These are phyloP conservation scores for Aciculosporium take DNA, from an alignment of 2,329 filamentous ascomycete species.

Conservation along the genomic window DNA sequence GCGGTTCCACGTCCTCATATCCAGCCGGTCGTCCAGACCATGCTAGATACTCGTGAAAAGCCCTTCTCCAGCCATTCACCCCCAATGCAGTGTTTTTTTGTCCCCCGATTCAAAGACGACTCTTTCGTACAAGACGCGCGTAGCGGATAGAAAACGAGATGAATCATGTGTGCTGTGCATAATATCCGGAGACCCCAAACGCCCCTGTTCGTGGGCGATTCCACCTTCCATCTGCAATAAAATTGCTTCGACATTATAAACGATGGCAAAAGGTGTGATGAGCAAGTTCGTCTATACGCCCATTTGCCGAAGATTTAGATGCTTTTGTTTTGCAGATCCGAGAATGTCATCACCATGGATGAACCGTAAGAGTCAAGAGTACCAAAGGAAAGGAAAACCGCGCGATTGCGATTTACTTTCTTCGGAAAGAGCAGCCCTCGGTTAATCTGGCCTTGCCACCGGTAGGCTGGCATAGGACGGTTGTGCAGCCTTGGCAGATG, in stretches of 20 bases:
- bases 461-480: slow-evolving; percentile 97
- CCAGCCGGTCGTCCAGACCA: slow-evolving; percentile 22
- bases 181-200: slow-evolving; percentile 71
- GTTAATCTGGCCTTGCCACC: slow-evolving; percentile 98
- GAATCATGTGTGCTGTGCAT: slow-evolving; percentile 47
- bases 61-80: slow-evolving; percentile 44
- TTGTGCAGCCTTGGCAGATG: slow-evolving; percentile 99
- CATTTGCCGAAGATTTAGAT: slow-evolving; percentile 28
- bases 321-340: slow-evolving; percentile 47
- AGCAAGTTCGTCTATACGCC: slow-evolving; percentile 33
- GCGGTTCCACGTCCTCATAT: slow-evolving; percentile 48
- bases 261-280: background rate
- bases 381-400: slow-evolving; percentile 34
- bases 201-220: slow-evolving; percentile 48
- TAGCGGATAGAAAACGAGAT: slow-evolving; percentile 29
- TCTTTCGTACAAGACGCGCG: slow-evolving; percentile 31
- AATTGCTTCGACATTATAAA: background rate
- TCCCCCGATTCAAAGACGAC: slow-evolving; percentile 27
- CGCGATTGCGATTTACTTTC: slow-evolving; percentile 67
- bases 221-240: slow-evolving; percentile 59
- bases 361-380: slow-evolving; percentile 35
- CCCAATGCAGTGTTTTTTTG: slow-evolving; percentile 36
- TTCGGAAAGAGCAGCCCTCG: slow-evolving; percentile 99
- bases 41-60: slow-evolving; percentile 41
- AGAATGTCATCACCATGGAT: slow-evolving; percentile 39